Evolutionary conservation across 352 stramenopile genomes (phyloP), one percentile per base, ranked within the genome.

Genomic region (Globisporangium canariense): DNA sequence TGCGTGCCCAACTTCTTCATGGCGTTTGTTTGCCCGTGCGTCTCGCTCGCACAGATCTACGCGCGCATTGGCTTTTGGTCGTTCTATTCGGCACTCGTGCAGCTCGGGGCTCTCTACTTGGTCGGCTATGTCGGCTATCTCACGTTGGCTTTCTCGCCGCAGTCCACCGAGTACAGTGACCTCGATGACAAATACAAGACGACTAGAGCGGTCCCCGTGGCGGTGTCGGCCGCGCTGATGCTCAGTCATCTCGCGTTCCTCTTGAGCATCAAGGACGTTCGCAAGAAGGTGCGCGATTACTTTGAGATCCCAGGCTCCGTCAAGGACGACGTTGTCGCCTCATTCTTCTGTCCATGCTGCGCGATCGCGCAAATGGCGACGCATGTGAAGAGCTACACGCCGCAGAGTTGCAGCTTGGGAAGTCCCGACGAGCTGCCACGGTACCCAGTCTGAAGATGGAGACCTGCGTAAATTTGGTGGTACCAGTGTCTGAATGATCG

Each of bases 311-410:
- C 66, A 28, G 70, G 70, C 10, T 61, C 51, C 30, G 6, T 18
- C 16, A 71, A 41, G 14, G 16, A 5, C 10, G 68, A 78, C 50
- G 28, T 10, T 10, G 49, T 59, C 22, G 10, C 50, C 4, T 53
- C 64, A 4, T 74, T 36, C 56, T 67, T 52, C n/a, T 78, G 71
- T 41, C 54, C 54, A n/a, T 74, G 61, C 51, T 78, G 71, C 40
- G 59, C 63, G 28, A 69, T 76, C 45, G 71, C 71, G 2, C 66
- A 76, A 36, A 68, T 78, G 18, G 68, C 71, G 32, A 76, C 71
- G 32, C 71, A 78, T n/a, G 49, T 68, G 46, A 64, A 70, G 46
- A 70, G 65, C 58, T 78, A 76, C 52, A 70, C 16, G 43, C 65
- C 62, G 0, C 59, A 68, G 7, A 54, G 59, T 8, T 76, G 68